Conservation (phyloP, 1,284 basidiomycete species). For the Ganoderma boninense region DNA sequence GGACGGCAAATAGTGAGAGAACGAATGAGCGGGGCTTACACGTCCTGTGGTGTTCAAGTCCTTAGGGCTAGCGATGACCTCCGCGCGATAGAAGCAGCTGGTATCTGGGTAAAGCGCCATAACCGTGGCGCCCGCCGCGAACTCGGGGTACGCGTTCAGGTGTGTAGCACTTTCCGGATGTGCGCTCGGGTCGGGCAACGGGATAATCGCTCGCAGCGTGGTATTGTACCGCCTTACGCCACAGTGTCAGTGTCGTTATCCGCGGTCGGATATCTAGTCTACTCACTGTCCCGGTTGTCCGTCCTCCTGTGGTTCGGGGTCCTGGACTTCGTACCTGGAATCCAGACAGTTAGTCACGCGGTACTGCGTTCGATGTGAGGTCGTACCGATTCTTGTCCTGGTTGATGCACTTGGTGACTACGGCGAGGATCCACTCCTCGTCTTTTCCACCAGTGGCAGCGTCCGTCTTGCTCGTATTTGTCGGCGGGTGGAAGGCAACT, state of each 20-base stretch:
- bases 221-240: constrained; percentile 69
- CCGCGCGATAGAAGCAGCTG: constrained; percentile 86
- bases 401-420: constrained; percentile 73
- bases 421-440: constrained; percentile 83
- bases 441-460: constrained; percentile 58
- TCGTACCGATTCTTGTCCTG: constrained; percentile 71
- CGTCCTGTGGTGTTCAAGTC: constrained; percentile 57
- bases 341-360: constrained; percentile 16
- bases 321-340: constrained; percentile 80
- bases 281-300: constrained; percentile 74
- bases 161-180: constrained; percentile 65
- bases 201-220: constrained; percentile 73
- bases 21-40: constrained; percentile 41
- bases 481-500: constrained; percentile 80
- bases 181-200: constrained; percentile 76
- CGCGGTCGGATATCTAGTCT: constrained; percentile 8
- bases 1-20: background rate
- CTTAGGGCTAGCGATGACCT: constrained; percentile 73
- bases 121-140: constrained; percentile 73
- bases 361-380: constrained; percentile 11
- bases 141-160: constrained; percentile 73
- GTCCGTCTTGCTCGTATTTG: constrained; percentile 54
- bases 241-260: constrained; percentile 6
- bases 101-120: constrained; percentile 87
- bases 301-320: constrained; percentile 81